Evolutionary conservation across 2,329 filamentous ascomycete genomes (phyloP), one percentile per base, ranked within the genome.

Genomic region (Ambrosiella cleistominuta): DNA sequence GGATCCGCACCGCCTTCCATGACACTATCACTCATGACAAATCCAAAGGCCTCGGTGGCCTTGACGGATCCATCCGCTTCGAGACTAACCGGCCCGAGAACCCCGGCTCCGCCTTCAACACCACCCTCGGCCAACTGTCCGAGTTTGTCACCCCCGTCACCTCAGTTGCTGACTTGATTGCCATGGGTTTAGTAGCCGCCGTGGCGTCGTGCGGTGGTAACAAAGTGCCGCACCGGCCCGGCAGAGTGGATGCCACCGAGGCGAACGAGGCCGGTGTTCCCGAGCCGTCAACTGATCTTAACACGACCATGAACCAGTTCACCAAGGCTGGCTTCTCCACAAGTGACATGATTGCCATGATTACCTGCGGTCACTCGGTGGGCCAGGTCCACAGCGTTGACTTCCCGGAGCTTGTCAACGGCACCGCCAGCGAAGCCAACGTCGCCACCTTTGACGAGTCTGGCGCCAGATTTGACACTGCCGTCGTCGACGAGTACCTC

Each of bases 381-480:
- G 69, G 69, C 1, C 73, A 74, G 11, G 73, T 77, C 0, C 74
- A 77, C 63, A 67, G 69, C 19, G 66, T 62, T 1, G 67, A 72
- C 53, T 73, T 58, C 51, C 57, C 57, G n/a, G 51, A 54, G 6
- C 9, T 58, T 15, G 51, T 58, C n/a, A 45, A 50, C 72, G 57
- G 70, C 70, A 9, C 65, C 67, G n/a, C 71, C 74, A 36, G 59
- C 60, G 44, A 57, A 45, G 67, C 70, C 2, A 63, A 68, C 12
- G 69, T 68, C 3, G 66, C 65, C 39, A 64, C 69, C 57, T 68
- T 74, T 52, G 70, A 68, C 13, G 64, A 65, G 54, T 67, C 72
- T 44, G 69, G 70, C 13, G 65, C 67, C 1, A 63, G 64, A 2
- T 75, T 76, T 52, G 73, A 77, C 57, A 72, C 72, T 42, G 67